A percentile compares a stretch with the other conserved stretches of the same genome.
Evolutionary conservation across 192 early-diverging fungal species (phyloP).

Genomic region (Blastocladiella britannica): DNA sequence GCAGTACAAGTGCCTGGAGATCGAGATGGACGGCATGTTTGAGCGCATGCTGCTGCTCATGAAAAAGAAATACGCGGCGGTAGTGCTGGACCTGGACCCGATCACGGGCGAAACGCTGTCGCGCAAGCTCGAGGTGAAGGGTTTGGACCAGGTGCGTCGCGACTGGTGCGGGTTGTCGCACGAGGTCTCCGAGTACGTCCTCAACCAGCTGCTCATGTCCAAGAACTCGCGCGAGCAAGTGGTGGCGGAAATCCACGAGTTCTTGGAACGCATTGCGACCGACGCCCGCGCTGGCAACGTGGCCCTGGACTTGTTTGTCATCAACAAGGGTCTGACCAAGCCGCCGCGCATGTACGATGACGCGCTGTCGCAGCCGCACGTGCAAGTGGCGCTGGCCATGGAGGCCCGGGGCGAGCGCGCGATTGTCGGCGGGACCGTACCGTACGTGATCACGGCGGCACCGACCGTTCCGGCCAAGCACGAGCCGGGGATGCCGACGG

Average conservation of each 20-base stretch:
- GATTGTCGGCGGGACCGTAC: conserved; percentile 72
- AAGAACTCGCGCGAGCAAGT: conserved; percentile 32
- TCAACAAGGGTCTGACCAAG: conserved; percentile 89
- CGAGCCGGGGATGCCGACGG: conserved; percentile 9
- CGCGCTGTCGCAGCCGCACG: conserved; percentile 73
- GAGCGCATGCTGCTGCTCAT: conserved; percentile 74
- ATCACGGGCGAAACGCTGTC: conserved; percentile 16
- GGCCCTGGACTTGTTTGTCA: conserved; percentile 62
- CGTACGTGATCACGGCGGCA: conserved; percentile 67
- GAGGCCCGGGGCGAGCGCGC: conserved; percentile 41
- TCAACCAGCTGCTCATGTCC: conserved; percentile 29
- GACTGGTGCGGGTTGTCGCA: conserved; percentile 94
- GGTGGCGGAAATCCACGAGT: conserved; percentile 54
- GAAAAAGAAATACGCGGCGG: conserved; percentile 97
- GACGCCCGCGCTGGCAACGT: conserved; percentile 47
- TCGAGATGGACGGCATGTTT: conserved; percentile 90
- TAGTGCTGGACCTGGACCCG: conserved; percentile 37
- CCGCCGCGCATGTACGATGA: conserved; percentile 76
- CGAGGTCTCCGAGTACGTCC: conserved; percentile 63
- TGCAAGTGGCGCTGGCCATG: conserved; percentile 74
- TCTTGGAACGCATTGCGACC: conserved; percentile 42
- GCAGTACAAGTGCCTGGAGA: conserved; percentile 80
- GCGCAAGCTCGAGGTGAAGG: conserved; percentile 36
- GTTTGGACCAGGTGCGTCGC: conserved; percentile 82
- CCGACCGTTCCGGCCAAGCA: conserved; percentile 5